Evolutionary conservation across 2,329 filamentous ascomycete genomes (phyloP), one percentile per base, ranked within the genome.

Genomic region (Lachnellula suecica): DNA sequence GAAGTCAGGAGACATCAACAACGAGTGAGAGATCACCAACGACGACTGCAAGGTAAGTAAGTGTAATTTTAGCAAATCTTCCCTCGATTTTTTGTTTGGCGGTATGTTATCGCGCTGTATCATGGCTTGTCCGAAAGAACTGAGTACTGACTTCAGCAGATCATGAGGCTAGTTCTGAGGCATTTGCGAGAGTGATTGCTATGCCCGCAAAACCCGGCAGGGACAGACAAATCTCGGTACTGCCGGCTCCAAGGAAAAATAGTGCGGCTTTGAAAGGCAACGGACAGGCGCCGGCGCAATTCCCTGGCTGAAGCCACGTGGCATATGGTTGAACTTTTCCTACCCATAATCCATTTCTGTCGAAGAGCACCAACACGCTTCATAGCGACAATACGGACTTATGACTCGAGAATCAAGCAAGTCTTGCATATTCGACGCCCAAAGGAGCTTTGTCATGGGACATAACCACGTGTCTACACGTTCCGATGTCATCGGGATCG

Each of bases 121-220:
- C n/a, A n/a, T n/a, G n/a, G n/a, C n/a, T n/a, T n/a, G n/a, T n/a
- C 17, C 10, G 31, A n/a, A 15, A 34, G 17, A 34, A n/a, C 31
- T 34, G 31, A 34, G 13, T 34, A 11, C 31, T n/a, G 13, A n/a
- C 17, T 34, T n/a, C 17, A 11, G 13, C 13, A 11, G 17, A 65
- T 44, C 64, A 67, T 45, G 63, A 66, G 45, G 63, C 63, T 8
- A 63, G 58, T 17, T 57, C 60, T 27, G 63, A 65, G 52, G 63
- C 63, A 4, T 67, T 67, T 45, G 65, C 65, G 9, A 66, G 63
- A 51, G 63, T 67, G 7, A 66, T 67, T 22, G 64, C 64, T 23
- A 65, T 64, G 63, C 64, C 64, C 9, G 61, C 60, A 2, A 67
- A 59, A 48, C 54, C 58, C 34, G 57, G 51, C 6, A 47, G 61